These are phyloP conservation scores for Naematelia encephala DNA, from an alignment of 768 basidiomycete species.

Conservation along the genomic window DNA sequence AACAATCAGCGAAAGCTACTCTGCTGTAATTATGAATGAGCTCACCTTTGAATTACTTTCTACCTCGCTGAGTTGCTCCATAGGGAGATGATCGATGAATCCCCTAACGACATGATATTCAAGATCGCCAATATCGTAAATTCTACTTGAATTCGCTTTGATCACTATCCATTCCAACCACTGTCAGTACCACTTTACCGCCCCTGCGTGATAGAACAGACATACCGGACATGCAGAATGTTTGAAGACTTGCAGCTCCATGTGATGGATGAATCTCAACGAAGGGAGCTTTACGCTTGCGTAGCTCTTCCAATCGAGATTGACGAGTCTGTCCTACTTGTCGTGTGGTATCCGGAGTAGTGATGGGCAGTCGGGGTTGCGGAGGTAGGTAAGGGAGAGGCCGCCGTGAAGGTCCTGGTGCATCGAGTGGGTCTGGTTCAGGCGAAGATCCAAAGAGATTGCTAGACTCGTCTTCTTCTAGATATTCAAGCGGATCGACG, in stretches of 20 bases:
- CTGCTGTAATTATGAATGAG: background rate
- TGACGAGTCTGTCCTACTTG: background rate
- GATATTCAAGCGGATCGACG: slow-evolving; percentile 1
- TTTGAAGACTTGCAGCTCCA: background rate
- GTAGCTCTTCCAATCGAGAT: background rate
- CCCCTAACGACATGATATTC: slow-evolving; percentile 26
- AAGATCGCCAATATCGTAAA: slow-evolving; percentile 39
- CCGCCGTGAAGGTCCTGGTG: background rate
- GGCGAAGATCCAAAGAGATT: slow-evolving; percentile 1
- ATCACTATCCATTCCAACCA: slow-evolving; percentile 25
- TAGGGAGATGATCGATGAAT: slow-evolving; percentile 31
- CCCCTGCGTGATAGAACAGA: too few relatives aligned
- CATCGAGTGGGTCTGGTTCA: background rate
- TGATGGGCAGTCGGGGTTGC: background rate
- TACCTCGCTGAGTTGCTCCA: slow-evolving; percentile 32
- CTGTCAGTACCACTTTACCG: background rate
- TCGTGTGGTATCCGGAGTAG: background rate
- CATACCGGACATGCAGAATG: slow-evolving; percentile 24
- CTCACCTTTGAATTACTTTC: slow-evolving; percentile 35
- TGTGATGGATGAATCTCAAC: background rate
- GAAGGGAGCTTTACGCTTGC: background rate
- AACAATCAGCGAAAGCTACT: background rate
- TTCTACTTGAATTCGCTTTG: slow-evolving; percentile 21
- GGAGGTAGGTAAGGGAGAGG: background rate
- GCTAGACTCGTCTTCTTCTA: background rate